Evolutionary conservation across 2,329 filamentous ascomycete species (phyloP), one percentile per base, ranked within the genome.

Genomic region (Aureobasidium zeae): DNA sequence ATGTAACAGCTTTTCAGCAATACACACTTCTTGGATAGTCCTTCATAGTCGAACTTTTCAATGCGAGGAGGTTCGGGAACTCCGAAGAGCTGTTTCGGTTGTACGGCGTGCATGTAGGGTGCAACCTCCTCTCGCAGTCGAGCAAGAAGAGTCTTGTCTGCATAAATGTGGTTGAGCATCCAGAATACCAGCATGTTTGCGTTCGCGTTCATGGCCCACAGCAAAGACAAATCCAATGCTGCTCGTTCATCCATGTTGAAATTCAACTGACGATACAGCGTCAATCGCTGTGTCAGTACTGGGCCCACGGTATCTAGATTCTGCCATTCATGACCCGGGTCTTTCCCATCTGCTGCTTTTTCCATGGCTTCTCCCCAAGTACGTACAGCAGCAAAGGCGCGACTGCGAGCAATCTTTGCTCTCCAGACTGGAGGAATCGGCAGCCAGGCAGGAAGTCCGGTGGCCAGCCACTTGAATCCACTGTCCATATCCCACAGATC

Each of bases 171-270:
- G 28, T 56, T 53, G 16, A 63, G 44, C 48, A 66, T 55, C 63
- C 62, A 66, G 43, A 63, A 64, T 12, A 63, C 52, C 7, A 76
- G 56, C 3, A 66, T 63, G 38, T 69, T 69, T 4, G 69, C 64
- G 49, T 77, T 74, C 12, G 68, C 69, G 50, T 73, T 70, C 53
- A 72, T 60, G 8, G 71, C 71, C 73, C 73, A 77, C 17, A 76
- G 55, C 6, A 76, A 53, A n/a, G 64, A 64, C n/a, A 71, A 53
- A 44, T 74, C 69, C 9, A 52, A 37, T 1, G 62, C 52, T 9
- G 57, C 57, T 28, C 61, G 48, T n/a, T 56, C 57, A 3, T 55
- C 50, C 10, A 59, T 56, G 26, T 51, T 56, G 33, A 60, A 49
- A 17, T 52, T 48, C 38, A 58, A 36, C 34, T 58, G 54, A n/a